These are phyloP conservation scores for Paspalum notatum DNA, from an alignment of 176 grass and related monocot genomes.

Conservation along the genomic window DNA sequence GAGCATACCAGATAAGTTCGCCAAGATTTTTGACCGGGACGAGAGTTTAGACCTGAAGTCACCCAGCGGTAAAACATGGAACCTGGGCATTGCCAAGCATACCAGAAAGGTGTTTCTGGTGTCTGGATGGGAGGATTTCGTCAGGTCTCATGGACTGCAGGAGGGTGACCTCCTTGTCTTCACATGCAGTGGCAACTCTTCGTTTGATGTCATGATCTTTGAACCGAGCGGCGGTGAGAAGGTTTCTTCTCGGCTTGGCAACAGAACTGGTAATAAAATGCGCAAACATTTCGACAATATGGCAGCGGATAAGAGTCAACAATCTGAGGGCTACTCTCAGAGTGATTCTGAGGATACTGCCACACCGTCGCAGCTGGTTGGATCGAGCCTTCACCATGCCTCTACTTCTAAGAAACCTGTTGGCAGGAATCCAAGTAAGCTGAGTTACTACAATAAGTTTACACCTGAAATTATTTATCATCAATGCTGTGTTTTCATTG, in stretches of 20 bases:
- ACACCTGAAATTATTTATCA: not conserved
- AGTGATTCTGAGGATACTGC: not conserved
- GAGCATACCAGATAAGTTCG: no score
- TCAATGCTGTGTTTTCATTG: not conserved
- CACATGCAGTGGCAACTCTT: slow-evolving; percentile 37
- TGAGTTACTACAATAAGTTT: not conserved
- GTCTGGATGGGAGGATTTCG: slow-evolving; percentile 59
- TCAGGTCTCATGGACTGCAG: slow-evolving; percentile 42
- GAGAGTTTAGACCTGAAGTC: no score
- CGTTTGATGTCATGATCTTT: slow-evolving; percentile 56
- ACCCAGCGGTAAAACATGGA: no score
- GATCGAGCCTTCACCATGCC: not conserved
- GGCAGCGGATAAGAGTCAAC: not conserved
- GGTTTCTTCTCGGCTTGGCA: not conserved
- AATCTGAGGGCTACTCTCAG: not conserved
- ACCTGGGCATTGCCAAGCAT: no score
- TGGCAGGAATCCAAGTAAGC: slow-evolving; percentile 21
- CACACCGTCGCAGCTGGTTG: not conserved
- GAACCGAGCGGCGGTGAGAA: slow-evolving; percentile 55
- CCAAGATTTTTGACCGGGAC: no score
- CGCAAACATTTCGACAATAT: not conserved
- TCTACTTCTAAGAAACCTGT: not conserved
- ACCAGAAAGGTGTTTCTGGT: slow-evolving; percentile 1
- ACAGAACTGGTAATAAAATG: not conserved
- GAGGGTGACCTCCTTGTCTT: slow-evolving; percentile 59